Percentiles rank a stretch among this genome's conserved stretches.
Conservation (phyloP, 371 early-diverging fungal genomes). For the Syncephalastrum contaminatum region DNA sequence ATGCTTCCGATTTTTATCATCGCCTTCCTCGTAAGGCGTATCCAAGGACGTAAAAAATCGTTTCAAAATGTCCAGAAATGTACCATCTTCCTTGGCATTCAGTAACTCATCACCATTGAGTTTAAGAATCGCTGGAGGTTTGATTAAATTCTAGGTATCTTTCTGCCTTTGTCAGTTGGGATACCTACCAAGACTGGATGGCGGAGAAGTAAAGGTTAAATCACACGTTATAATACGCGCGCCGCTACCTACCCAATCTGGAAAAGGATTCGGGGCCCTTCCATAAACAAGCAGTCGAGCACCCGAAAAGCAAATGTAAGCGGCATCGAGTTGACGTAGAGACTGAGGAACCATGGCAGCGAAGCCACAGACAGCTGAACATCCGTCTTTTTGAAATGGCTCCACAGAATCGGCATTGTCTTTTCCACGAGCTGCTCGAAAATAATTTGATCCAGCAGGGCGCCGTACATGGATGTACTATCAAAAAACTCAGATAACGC, state of each 20-base stretch:
- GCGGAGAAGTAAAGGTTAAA: not conserved
- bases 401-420: conserved; percentile 76
- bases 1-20: conserved; percentile 57
- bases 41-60: conserved; percentile 72
- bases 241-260: conserved; percentile 72
- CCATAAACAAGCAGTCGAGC: conserved; percentile 93
- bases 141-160: not conserved
- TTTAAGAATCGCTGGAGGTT: conserved; percentile 78
- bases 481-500: no score
- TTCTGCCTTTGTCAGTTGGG: conserved; percentile 1
- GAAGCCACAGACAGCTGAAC: conserved; percentile 95
- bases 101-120: conserved; percentile 88
- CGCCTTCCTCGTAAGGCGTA: conserved; percentile 60
- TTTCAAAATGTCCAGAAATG: conserved; percentile 81
- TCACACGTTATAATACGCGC: conserved; percentile 8
- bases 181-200: conserved; percentile 5
- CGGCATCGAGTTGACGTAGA: conserved; percentile 95
- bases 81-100: conserved; percentile 88
- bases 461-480: conserved; percentile 95
- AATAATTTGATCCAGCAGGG: conserved; percentile 90
- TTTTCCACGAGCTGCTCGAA: conserved; percentile 85
- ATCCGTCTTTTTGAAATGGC: conserved; percentile 81
- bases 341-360: conserved; percentile 94
- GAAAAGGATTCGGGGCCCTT: conserved; percentile 92
- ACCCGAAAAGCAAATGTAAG: conserved; percentile 84